A percentile compares a stretch with the other conserved stretches of the same genome.
These are phyloP conservation scores for Ceratobasidium sp. DNA, from an alignment of 1,284 basidiomycete species.

Conservation along the genomic window DNA sequence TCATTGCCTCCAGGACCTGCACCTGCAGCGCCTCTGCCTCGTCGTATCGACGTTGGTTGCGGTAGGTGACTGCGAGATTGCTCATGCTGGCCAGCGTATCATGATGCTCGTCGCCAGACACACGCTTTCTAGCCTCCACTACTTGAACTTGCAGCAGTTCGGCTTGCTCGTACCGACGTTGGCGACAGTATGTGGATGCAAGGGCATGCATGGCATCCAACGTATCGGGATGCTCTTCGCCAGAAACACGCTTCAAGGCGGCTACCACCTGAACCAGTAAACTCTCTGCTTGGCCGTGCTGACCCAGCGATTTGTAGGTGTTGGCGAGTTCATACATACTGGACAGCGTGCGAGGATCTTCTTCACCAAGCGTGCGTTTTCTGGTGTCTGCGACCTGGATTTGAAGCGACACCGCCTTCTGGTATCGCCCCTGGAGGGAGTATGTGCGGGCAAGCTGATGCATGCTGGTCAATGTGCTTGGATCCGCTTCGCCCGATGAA, in stretches of 20 bases:
- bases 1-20: neutral
- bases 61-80: slow-evolving; percentile 1
- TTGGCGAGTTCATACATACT: neutral
- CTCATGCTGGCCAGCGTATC: neutral
- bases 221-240: slow-evolving; percentile 6
- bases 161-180: neutral
- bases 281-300: neutral
- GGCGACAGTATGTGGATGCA: neutral
- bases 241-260: neutral
- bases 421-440: neutral
- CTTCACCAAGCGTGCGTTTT: neutral
- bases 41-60: neutral
- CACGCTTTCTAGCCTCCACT: neutral
- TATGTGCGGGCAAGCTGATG: slow-evolving; percentile 7
- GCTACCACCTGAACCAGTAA: neutral
- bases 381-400: neutral
- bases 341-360: neutral
- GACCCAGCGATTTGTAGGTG: neutral
- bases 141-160: neutral
- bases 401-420: neutral
- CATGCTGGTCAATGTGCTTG: neutral
- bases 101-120: neutral
- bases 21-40: no score
- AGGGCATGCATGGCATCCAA: neutral
- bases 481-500: neutral